Evolutionary conservation across 75 land plant genomes (phyloP).

Genomic region (Cunninghamia lanceolata): DNA sequence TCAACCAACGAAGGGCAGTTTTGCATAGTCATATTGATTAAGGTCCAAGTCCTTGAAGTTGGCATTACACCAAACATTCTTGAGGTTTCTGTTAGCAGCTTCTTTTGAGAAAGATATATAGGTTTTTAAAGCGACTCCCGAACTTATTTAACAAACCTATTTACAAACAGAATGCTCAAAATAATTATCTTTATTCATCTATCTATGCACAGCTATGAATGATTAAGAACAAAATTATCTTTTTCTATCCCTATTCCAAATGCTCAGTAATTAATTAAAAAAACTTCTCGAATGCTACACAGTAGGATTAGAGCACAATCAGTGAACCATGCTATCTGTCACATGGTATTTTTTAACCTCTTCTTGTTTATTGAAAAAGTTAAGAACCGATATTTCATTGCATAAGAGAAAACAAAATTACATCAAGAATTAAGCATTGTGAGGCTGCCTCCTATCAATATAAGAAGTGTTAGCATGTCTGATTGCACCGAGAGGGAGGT

Average conservation of each 20-base stretch:
- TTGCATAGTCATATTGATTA: not conserved
- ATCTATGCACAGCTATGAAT: not conserved
- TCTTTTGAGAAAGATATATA: not conserved
- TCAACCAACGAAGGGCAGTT: not conserved
- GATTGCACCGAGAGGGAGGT: not conserved
- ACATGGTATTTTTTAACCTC: not conserved
- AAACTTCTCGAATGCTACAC: not conserved
- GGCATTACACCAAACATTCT: not conserved
- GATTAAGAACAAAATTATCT: not conserved
- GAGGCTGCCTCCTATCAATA: not conserved
- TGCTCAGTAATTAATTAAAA: not conserved
- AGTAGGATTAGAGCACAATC: no score
- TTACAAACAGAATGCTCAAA: not conserved
- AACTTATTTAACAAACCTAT: not conserved
- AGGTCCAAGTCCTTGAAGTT: not conserved
- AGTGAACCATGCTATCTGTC: not conserved
- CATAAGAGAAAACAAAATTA: not conserved
- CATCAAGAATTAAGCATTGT: not conserved
- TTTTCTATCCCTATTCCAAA: not conserved
- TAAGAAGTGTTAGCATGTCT: not conserved
- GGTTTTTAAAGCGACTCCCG: not conserved
- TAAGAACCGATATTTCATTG: not conserved
- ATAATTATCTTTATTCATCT: not conserved
- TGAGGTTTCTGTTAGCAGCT: not conserved
- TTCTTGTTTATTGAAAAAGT: not conserved